Evolutionary conservation across 2,329 filamentous ascomycete genomes (phyloP), one percentile per base, ranked within the genome.

Genomic region (Fusarium verticillioides): DNA sequence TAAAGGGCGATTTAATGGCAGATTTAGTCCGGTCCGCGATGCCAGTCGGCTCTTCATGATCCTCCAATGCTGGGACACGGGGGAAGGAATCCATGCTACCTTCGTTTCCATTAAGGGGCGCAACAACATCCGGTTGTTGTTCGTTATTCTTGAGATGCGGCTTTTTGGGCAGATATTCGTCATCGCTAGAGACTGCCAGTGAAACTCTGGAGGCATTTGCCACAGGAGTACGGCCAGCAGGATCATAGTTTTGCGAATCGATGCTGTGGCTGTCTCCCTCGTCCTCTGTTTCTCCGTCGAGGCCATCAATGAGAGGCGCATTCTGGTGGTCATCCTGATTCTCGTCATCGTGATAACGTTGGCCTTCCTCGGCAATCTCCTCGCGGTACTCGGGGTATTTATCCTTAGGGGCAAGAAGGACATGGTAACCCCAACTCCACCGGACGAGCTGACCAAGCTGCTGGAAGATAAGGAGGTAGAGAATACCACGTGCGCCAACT

Each of bases 351-450:
- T 89, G 88, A 60, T 83, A 84, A 78, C 91, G 91, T 67, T 90
- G 85, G 21, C 92, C 89, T 83, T 88, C 87, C 75, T 90, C 89
- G 23, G 83, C 79, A 19, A 85, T 81, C 65, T 89, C 84, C 39
- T 87, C 78, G 56, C 89, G 86, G 66, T 93, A 91, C 60, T 93
- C 90, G 18, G 88, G 85, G 78, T 94, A 94, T 70, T 89, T 89
- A 54, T 92, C 90, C 74, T 94, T 93, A 23, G 96, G 94, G 23
- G 95, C 95, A n/a, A 99, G 86, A 23, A 99, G 87, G 42, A 98
- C 92, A 78, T 97, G 95, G 82, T 97, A 98, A 16, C 96, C 96
- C 96, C 96, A 99, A 72, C 94, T 98, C 96, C 96, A 99, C 66
- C 96, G 90, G 26, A 99, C 92, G 32, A 98, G 86, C 83, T 99